Percentiles rank a stretch among this genome's conserved stretches.
phyloP scores from a whole-genome alignment of 352 stramenopile genomes.

The Thalassiosira ordinaria region DNA sequence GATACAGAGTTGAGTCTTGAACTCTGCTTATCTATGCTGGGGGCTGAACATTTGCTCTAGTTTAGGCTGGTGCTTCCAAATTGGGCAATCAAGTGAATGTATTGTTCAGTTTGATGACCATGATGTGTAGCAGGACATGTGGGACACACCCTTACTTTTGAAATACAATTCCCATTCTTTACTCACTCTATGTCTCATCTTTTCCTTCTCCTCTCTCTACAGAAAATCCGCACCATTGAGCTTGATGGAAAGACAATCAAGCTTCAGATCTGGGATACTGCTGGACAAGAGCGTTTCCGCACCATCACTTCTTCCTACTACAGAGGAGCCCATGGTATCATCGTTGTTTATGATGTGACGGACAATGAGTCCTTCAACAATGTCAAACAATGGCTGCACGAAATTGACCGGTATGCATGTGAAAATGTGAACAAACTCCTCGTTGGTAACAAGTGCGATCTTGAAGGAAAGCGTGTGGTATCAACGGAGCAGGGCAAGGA shows the following conservation, averaged over 20 bases:
- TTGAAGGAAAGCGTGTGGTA: conserved; percentile 95
- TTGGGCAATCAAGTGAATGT: too few species aligned
- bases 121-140: too few species aligned
- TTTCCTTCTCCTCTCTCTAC: conserved; percentile 26
- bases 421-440: conserved; percentile 99
- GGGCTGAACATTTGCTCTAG: too few species aligned
- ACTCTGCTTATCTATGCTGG: too few species aligned
- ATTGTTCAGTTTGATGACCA: too few species aligned
- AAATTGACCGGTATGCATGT: conserved; percentile 98
- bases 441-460: conserved; percentile 99
- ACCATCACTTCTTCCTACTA: conserved; percentile 99
- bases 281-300: conserved; percentile 99
- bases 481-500: conserved; percentile 96
- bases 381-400: conserved; percentile 98
- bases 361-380: conserved; percentile 99
- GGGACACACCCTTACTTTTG: too few species aligned
- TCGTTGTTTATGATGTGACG: conserved; percentile 99
- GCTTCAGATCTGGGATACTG: conserved; percentile 99
- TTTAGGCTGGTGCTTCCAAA: too few species aligned
- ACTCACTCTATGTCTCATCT: too few species aligned
- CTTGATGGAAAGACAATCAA: conserved; percentile 99
- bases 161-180: too few species aligned
- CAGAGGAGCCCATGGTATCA: conserved; percentile 97
- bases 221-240: conserved; percentile 99
- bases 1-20: too few species aligned